Percentiles rank a stretch among this genome's conserved stretches.
These are phyloP conservation scores for Saturnispora kantuleensis DNA, from an alignment of 805 yeast genomes.

Conservation along the genomic window DNA sequence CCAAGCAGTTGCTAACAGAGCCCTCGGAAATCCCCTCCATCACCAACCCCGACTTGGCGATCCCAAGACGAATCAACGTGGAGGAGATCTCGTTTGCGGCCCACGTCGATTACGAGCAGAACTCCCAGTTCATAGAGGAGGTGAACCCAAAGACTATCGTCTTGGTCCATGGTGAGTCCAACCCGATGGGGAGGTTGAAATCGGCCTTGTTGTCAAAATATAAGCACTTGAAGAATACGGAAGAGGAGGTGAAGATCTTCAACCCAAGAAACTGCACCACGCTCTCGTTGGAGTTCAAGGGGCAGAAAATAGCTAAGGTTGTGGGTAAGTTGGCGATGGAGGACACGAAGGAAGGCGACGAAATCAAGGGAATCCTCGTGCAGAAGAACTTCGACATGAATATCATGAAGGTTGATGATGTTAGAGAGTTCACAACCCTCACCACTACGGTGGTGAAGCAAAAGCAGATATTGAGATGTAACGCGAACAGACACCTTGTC, in stretches of 20 bases:
- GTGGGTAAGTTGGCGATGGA: constrained; percentile 44
- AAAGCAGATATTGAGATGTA: constrained; percentile 65
- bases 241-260: constrained; percentile 80
- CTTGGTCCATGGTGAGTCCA: constrained; percentile 93
- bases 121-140: constrained; percentile 79
- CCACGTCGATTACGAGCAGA: constrained; percentile 94
- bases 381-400: constrained; percentile 85
- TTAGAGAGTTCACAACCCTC: constrained; percentile 79
- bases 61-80: constrained; percentile 78
- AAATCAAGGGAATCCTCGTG: constrained; percentile 74
- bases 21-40: constrained; percentile 85
- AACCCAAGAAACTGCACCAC: constrained; percentile 89
- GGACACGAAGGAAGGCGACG: constrained; percentile 30
- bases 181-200: constrained; percentile 97
- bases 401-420: constrained; percentile 73
- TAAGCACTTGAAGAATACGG: constrained; percentile 70
- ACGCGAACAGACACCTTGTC: constrained; percentile 71
- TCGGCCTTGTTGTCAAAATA: constrained; percentile 87
- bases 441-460: constrained; percentile 80
- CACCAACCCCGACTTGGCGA: constrained; percentile 67
- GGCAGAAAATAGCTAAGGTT: constrained; percentile 72
- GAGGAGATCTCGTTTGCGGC: constrained; percentile 99
- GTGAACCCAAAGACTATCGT: constrained; percentile 80
- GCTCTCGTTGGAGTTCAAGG: constrained; percentile 66
- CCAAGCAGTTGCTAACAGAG: constrained; percentile 77